Conservation (phyloP, 1,139 yeast genomes). For the Pichia sp. region DNA sequence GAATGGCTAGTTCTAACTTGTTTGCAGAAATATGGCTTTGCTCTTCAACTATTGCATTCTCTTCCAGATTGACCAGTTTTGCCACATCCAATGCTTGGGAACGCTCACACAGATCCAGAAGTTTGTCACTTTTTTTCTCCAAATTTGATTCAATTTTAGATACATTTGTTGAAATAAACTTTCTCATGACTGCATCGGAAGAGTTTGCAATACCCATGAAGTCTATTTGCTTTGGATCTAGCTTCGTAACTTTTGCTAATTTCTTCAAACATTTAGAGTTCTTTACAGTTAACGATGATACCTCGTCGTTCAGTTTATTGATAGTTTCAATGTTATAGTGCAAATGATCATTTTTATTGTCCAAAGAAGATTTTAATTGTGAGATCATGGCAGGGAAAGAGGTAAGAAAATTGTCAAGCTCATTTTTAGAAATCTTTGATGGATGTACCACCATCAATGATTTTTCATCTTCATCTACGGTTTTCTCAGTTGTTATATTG, state of each 20-base stretch:
- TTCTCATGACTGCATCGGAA: neutral
- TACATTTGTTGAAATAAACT: neutral
- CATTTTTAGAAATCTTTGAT: constrained; percentile 14
- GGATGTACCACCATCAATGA: constrained; percentile 5
- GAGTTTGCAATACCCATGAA: constrained; percentile 5
- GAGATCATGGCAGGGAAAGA: constrained; percentile 5
- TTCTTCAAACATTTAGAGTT: constrained; percentile 20
- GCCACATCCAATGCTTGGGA: constrained; percentile 35
- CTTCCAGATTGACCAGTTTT: constrained; percentile 31
- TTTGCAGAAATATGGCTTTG: neutral
- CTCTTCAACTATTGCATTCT: constrained; percentile 14
- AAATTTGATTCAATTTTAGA: constrained; percentile 3
- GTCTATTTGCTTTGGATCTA: constrained; percentile 1
- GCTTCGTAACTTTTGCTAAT: constrained; percentile 6
- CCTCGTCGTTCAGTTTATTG: constrained; percentile 24
- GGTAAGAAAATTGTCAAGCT: constrained; percentile 8
- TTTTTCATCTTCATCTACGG: neutral
- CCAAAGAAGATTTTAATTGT: constrained; percentile 33
- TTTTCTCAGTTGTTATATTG: neutral
- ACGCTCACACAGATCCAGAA: constrained; percentile 30
- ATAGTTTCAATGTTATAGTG: constrained; percentile 29
- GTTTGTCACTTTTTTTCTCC: constrained; percentile 16
- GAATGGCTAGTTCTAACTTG: constrained; percentile 35
- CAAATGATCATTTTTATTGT: constrained; percentile 36
- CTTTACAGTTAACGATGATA: constrained; percentile 20